Conservation (phyloP, 495 filamentous ascomycete species). For the Bryoglossum gracile region DNA sequence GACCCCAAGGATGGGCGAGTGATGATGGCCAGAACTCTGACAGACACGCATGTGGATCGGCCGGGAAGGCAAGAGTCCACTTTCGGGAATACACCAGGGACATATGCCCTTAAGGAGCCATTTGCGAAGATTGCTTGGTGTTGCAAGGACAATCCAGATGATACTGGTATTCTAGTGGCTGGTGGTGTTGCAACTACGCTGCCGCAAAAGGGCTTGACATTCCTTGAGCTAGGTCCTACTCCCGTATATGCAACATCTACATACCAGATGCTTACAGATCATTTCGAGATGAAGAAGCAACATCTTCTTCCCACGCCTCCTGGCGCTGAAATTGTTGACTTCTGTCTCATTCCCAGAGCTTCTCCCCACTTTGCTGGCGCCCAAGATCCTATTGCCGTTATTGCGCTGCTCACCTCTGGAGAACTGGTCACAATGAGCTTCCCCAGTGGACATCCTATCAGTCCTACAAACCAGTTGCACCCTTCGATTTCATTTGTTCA, state of each 20-base stretch:
- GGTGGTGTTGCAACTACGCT: constrained; percentile 63
- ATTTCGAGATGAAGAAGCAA: constrained; percentile 66
- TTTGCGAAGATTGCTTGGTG: constrained; percentile 81
- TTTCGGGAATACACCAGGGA: constrained; percentile 31
- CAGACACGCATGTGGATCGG: constrained; percentile 60
- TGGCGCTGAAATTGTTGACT: constrained; percentile 64
- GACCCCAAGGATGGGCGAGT: constrained; percentile 86
- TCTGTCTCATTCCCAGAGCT: constrained; percentile 71
- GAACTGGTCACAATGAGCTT: constrained; percentile 86
- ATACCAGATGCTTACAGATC: constrained; percentile 69
- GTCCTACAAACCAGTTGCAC: constrained; percentile 84
- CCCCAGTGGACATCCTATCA: constrained; percentile 82
- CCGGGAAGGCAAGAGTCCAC: constrained; percentile 30
- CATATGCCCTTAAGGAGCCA: constrained; percentile 56
- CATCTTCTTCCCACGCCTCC: constrained; percentile 64
- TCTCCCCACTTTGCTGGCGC: constrained; percentile 81
- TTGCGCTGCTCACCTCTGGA: constrained; percentile 74
- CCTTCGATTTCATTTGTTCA: constrained; percentile 77
- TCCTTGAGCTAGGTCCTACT: constrained; percentile 81
- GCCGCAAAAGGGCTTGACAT: constrained; percentile 67
- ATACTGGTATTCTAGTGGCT: constrained; percentile 81
- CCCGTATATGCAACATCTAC: constrained; percentile 86
- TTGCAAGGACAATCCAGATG: constrained; percentile 72
- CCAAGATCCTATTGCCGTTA: constrained; percentile 80
- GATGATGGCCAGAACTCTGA: constrained; percentile 73